Evolutionary conservation across 116 monocot species (phyloP), one percentile per base, ranked within the genome.

Genomic region (Posidonia oceanica): DNA sequence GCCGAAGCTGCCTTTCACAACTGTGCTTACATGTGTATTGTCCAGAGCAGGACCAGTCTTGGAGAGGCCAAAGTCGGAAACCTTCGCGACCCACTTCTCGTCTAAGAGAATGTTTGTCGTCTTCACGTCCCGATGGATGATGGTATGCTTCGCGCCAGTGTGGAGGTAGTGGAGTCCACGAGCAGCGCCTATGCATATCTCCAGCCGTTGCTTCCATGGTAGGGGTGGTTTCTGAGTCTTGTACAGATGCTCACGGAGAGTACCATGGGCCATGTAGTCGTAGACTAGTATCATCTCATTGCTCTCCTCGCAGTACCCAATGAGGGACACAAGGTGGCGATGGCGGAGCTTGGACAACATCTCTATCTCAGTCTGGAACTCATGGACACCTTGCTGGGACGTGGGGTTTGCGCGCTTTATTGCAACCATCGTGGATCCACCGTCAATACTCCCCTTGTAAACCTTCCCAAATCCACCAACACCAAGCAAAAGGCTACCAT

Each of bases 341-440:
- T 87, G 87, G 2, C 87, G 75, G 59, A 87, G 84, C 79, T 87
- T 87, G 29, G 87, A 87, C 2, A 87, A 71, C 87, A 87, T 87
- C 71, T 87, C 87, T 7, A 87, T 87, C 67, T 87, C 87, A 3
- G 83, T 87, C 37, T 87, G 87, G 54, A 87, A 87, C 63, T 87
- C 87, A 21, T 87, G 75, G 4, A 87, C 39, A 0, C 87, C 87
- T 72, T 87, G 87, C 37, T 79, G 84, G 0, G 87, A 81, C 44
- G 84, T 64, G 0, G 87, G 87, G 48, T 87, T 87, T n/a, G 84
- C 84, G 29, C 87, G 71, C 71, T 87, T 87, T 18, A 87, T 87
- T 2, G 87, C 87, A 16, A 87, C 84, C 59, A 79, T 84, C 8
- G 69, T 79, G 0, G 69, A 41, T 11, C 84, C 84, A 12, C 84